Base-by-base conservation (phyloP, 2,329 filamentous ascomycete species). In the Alternaria brassicicola region DNA sequence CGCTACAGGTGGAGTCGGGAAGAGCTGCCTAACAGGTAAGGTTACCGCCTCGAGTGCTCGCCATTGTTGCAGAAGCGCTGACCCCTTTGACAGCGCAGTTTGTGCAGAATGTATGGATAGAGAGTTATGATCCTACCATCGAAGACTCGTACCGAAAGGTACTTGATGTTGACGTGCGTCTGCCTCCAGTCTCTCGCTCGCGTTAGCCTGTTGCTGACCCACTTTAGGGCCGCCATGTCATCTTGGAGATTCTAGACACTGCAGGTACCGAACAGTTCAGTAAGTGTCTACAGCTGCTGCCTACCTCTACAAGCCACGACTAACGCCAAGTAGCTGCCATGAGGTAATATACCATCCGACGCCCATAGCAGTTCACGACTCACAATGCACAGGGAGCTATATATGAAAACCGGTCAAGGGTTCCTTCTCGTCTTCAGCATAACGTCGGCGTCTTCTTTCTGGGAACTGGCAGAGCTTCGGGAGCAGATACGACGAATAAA, bases 381-480 rank as follows among this genome's bases (percentile, higher is more conserved):
- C 42, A 73, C 66, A 28, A 33, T 13, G 4, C 17, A 31, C 50
- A 75, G 73, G 57, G 73, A 76, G 58, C 60, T 76, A 9, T 74
- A 96, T 81, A 96, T 97, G 91, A 95, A 95, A 76, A 91, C 92
- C 36, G 92, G 92, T 54, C 92, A 96, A 79, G 92, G 93, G 0
- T 97, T 97, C 76, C 85, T 97, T 54, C 85, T 97, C 35, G 93
- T 96, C 57, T 97, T 96, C 80, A 94, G 90, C 78, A 96, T 96
- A 73, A 94, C 92, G 17, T 95, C 91, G 61, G 83, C 85, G 61
- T 91, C 91, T 31, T 96, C 92, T n/a, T 83, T 97, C 38, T 86
- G 88, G 68, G 92, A 97, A 78, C 85, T 97, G 28, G 85, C 87
- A 67, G 89, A 91, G 68, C 84, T 97, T 39, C 89, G 92, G 49